Evolutionary conservation across 371 early-diverging fungal genomes (phyloP), one percentile per base, ranked within the genome.

Genomic region (Cokeromyces recurvatus): DNA sequence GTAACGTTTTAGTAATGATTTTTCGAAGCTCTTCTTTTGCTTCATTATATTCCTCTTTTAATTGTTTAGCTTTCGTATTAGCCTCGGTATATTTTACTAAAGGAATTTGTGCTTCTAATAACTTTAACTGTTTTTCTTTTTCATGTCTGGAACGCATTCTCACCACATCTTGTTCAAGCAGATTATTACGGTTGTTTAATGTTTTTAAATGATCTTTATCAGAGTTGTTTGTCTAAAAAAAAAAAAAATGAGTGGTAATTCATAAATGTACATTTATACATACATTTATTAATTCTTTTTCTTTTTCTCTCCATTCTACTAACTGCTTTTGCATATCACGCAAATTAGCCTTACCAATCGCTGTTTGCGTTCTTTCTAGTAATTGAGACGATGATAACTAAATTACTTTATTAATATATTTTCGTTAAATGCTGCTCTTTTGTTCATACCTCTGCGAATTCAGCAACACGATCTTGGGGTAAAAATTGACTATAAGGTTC

Each of bases 391-490:
- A 81, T 3, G 80, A 66, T 77, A 96, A 78, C 79, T 90, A 59
- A 1, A 19, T 14, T 23, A 32, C 9, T 1, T 20, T 35, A 29
- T 51, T 8, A 51, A 24, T 29, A 4, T 15, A n/a, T 17, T 20
- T n/a, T 16, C 17, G n/a, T 35, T 35, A 25, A 11, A 27, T 7
- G 11, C 29, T 5, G 29, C 7, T 27, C 11, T 5, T 27, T 27
- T 7, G 5, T 7, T 9, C 35, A 4, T 68, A 83, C 79, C 70
- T 89, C 85, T 3, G 97, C 92, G 57, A 97, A 96, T 54, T 91
- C 94, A 11, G 86, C 78, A 1, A 97, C 97, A 48, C 84, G 78
- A 66, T 97, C 98, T 65, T 97, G 98, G 16, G 98, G 97, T 41
- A 97, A 71, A 49, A 96, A 96, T 66, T 96, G 96, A 61, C 92